phyloP scores from a whole-genome alignment of 73 alveolate species.

The Loxodes magnus region DNA sequence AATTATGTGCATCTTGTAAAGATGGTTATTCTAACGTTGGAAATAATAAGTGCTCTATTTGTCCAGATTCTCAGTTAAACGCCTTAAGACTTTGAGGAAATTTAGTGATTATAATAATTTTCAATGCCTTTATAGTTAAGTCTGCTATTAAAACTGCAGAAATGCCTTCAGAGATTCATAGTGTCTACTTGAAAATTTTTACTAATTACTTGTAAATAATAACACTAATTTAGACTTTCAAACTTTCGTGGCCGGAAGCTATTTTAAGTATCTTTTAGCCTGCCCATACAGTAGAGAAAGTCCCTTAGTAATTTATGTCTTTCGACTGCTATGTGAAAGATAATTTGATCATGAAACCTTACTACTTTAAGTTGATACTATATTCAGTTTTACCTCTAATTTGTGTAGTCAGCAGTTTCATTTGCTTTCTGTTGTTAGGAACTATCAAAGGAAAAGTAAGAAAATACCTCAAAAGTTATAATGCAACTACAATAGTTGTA shows the following conservation, averaged over 20 bases:
- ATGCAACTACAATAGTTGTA: slow-evolving; percentile 31
- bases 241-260: slow-evolving; percentile 34
- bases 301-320: slow-evolving; percentile 23
- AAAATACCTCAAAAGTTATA: slow-evolving; percentile 10
- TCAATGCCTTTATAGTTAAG: not conserved
- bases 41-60: not conserved
- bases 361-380: slow-evolving; percentile 18
- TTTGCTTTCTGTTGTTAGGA: slow-evolving; percentile 13
- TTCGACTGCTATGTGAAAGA: slow-evolving; percentile 31
- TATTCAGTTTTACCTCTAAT: slow-evolving; percentile 19
- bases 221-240: slow-evolving; percentile 26
- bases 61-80: not conserved
- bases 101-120: not conserved
- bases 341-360: slow-evolving; percentile 17
- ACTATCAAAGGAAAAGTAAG: slow-evolving; percentile 14
- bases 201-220: slow-evolving; percentile 37
- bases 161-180: not conserved
- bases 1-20: not conserved
- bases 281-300: slow-evolving; percentile 21
- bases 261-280: slow-evolving; percentile 18
- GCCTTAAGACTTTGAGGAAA: not conserved
- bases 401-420: slow-evolving; percentile 4
- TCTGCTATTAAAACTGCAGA: not conserved
- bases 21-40: not conserved
- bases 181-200: slow-evolving; percentile 38